Conservation (phyloP, 495 filamentous ascomycete genomes). For the Staphylotrichum longicolle region DNA sequence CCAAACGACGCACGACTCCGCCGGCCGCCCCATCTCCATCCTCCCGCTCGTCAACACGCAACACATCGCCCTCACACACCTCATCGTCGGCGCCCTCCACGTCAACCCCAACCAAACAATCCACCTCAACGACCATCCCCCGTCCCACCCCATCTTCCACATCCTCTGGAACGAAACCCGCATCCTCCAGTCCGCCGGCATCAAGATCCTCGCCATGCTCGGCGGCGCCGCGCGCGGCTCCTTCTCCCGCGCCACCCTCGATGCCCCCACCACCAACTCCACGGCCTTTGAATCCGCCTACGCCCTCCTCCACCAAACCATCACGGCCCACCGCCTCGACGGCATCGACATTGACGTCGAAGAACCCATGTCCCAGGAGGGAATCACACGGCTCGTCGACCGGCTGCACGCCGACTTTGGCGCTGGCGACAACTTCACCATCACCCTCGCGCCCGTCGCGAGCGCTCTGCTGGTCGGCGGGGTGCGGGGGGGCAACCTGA, state of each 20-base stretch:
- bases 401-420: slow-evolving; percentile 71
- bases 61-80: slow-evolving; percentile 57
- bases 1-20: slow-evolving; percentile 61
- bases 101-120: slow-evolving; percentile 58
- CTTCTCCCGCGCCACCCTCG: slow-evolving; percentile 55
- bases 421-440: slow-evolving; percentile 54
- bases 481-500: slow-evolving; percentile 54
- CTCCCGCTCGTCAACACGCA: slow-evolving; percentile 65
- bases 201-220: slow-evolving; percentile 78
- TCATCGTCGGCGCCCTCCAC: slow-evolving; percentile 76
- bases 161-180: slow-evolving; percentile 67
- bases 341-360: slow-evolving; percentile 86
- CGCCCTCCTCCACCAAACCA: slow-evolving; percentile 56
- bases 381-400: slow-evolving; percentile 69
- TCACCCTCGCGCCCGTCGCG: slow-evolving; percentile 79
- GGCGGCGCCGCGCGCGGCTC: slow-evolving; percentile 74
- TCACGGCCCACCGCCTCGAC: slow-evolving; percentile 57
- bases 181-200: slow-evolving; percentile 55
- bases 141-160: slow-evolving; percentile 52
- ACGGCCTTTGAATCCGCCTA: slow-evolving; percentile 67
- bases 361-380: slow-evolving; percentile 66
- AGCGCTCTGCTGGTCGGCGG: slow-evolving; percentile 52
- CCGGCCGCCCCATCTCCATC: slow-evolving; percentile 63
- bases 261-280: slow-evolving; percentile 57
- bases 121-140: slow-evolving; percentile 72